Evolutionary conservation across 768 basidiomycete species (phyloP).

Genomic region (Tylopilus plumbeoviolaceoides): DNA sequence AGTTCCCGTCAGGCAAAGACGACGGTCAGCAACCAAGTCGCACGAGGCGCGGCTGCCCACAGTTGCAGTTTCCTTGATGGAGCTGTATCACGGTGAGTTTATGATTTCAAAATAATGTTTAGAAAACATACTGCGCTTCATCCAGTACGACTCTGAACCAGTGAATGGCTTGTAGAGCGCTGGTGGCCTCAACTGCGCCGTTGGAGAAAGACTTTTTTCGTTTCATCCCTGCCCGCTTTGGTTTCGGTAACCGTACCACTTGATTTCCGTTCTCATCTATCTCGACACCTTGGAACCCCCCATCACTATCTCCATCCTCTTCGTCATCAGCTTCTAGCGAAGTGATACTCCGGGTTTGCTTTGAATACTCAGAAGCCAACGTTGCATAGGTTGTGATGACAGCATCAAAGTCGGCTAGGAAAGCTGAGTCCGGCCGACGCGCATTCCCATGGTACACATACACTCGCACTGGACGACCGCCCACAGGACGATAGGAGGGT

Average conservation of each 20-base stretch:
- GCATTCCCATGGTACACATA: conserved; percentile 96
- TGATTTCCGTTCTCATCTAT: conserved; percentile 66
- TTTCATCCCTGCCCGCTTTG: conserved; percentile 66
- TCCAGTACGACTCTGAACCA: conserved; percentile 96
- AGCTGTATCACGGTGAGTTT: conserved; percentile 44
- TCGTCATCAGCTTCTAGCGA: conserved; percentile 59
- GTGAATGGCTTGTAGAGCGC: conserved; percentile 88
- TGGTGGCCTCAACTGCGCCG: conserved; percentile 49
- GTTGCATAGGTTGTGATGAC: conserved; percentile 98
- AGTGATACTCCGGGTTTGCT: conserved; percentile 67
- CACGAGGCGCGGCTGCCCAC: conserved; percentile 95
- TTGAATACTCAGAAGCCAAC: conserved; percentile 90
- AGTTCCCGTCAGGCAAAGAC: conserved; percentile 94
- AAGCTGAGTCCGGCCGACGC: conserved; percentile 79
- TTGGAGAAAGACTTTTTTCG: conserved; percentile 51
- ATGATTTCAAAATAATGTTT: neutral
- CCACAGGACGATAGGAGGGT: conserved; percentile 34
- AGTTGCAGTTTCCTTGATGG: conserved; percentile 93
- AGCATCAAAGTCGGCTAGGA: conserved; percentile 90
- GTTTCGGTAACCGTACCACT: conserved; percentile 53
- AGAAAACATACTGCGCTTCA: conserved; percentile 83
- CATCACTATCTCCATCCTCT: conserved; percentile 64
- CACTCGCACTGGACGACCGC: conserved; percentile 63
- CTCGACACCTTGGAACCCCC: conserved; percentile 58
- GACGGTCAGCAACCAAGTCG: conserved; percentile 89